phyloP scores from a whole-genome alignment of 176 grass and related monocot genomes.

The Eragrostis curvula region DNA sequence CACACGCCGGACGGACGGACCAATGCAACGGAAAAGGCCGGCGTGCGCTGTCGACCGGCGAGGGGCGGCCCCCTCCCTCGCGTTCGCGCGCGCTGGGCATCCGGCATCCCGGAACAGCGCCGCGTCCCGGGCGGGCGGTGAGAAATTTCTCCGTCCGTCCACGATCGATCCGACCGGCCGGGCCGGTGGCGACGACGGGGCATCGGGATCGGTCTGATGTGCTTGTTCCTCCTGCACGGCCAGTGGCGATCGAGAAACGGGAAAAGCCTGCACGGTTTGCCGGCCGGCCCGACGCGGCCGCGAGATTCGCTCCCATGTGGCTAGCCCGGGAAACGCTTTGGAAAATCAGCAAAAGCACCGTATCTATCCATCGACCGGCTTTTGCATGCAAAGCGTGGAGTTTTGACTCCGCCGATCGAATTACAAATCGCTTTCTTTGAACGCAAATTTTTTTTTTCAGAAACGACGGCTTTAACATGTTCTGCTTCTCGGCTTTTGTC shows the following conservation, averaged over 20 bases:
- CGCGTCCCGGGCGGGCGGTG: neutral
- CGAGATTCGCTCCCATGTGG: conserved; percentile 30
- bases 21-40: neutral
- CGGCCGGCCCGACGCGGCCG: too few species aligned
- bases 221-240: neutral
- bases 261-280: neutral
- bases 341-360: conserved; percentile 18
- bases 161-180: neutral
- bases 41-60: conserved; percentile 28
- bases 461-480: neutral
- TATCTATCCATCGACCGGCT: neutral
- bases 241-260: neutral
- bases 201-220: conserved; percentile 25
- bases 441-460: neutral
- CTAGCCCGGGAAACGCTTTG: neutral
- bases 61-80: neutral
- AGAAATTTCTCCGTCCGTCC: conserved; percentile 24
- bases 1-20: too few species aligned
- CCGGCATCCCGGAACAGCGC: conserved; percentile 49
- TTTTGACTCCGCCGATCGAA: neutral
- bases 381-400: neutral
- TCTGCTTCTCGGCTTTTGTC: neutral
- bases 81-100: too few species aligned
- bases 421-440: conserved; percentile 3
- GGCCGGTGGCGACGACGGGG: neutral